These are phyloP conservation scores for Sporothrix protearum DNA, from an alignment of 2,329 filamentous ascomycete species.

Conservation along the genomic window DNA sequence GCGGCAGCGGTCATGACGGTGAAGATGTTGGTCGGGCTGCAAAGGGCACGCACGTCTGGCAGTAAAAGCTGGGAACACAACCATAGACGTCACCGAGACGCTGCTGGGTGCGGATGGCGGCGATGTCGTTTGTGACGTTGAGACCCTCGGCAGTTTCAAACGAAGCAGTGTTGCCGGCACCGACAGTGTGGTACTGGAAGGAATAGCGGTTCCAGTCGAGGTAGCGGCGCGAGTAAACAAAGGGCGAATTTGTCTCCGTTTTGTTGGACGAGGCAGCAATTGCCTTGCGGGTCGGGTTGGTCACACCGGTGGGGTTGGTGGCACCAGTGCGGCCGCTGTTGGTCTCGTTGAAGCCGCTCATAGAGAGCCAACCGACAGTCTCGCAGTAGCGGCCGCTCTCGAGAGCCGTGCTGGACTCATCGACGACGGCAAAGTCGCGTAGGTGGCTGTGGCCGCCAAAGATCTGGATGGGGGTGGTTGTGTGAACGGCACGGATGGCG, in stretches of 20 bases:
- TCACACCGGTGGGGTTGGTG: conserved; percentile 38
- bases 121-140: conserved; percentile 32
- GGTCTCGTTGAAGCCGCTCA: conserved; percentile 53
- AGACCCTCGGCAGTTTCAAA: conserved; percentile 30
- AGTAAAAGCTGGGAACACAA: conserved; percentile 59
- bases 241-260: conserved; percentile 38
- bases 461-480: conserved; percentile 58
- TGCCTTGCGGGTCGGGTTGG: conserved; percentile 42
- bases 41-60: conserved; percentile 54
- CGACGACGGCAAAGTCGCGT: conserved; percentile 62
- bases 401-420: conserved; percentile 57
- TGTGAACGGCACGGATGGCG: conserved; percentile 55
- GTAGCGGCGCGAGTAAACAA: conserved; percentile 56
- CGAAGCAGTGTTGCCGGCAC: conserved; percentile 27
- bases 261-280: conserved; percentile 25
- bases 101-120: conserved; percentile 47
- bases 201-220: conserved; percentile 67
- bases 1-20: conserved; percentile 50
- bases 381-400: conserved; percentile 66
- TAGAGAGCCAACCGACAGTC: conserved; percentile 64
- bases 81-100: conserved; percentile 56
- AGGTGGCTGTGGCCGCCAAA: conserved; percentile 65
- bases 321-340: conserved; percentile 43
- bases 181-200: conserved; percentile 60
- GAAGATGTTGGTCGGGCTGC: conserved; percentile 52